Evolutionary conservation across 495 filamentous ascomycete species (phyloP).

Genomic region (Trichocladium antarcticum): DNA sequence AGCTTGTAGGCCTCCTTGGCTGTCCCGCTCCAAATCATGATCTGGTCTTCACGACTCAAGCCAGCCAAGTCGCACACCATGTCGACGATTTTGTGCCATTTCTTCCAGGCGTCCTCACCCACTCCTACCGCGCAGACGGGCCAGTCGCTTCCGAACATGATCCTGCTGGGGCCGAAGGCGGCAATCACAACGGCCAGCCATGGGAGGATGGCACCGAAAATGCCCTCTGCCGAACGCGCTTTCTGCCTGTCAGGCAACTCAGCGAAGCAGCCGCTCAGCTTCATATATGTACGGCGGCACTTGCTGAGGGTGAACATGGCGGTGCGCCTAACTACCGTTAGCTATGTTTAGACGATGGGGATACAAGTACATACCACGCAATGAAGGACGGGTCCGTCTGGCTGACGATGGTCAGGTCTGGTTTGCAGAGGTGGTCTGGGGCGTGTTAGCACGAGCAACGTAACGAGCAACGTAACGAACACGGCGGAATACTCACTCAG

Average conservation of each 20-base stretch:
- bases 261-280: constrained; percentile 73
- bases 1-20: constrained; percentile 57
- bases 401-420: constrained; percentile 49
- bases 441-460: neutral
- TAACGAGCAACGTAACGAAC: no score
- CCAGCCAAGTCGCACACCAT: constrained; percentile 46
- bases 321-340: constrained; percentile 25
- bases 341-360: neutral
- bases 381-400: constrained; percentile 48
- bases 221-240: constrained; percentile 32
- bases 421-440: constrained; percentile 80
- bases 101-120: constrained; percentile 43
- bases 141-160: constrained; percentile 90
- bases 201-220: constrained; percentile 40
- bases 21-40: constrained; percentile 56
- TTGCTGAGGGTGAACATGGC: constrained; percentile 48
- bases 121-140: constrained; percentile 68
- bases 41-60: constrained; percentile 46
- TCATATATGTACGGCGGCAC: constrained; percentile 61
- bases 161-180: constrained; percentile 54
- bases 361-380: constrained; percentile 26
- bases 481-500: constrained; percentile 57
- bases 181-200: constrained; percentile 60
- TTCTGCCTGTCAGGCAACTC: constrained; percentile 48
- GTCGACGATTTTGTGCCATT: constrained; percentile 50